Conservation (phyloP, 352 stramenopile species). For the Phytophthora brassicae region DNA sequence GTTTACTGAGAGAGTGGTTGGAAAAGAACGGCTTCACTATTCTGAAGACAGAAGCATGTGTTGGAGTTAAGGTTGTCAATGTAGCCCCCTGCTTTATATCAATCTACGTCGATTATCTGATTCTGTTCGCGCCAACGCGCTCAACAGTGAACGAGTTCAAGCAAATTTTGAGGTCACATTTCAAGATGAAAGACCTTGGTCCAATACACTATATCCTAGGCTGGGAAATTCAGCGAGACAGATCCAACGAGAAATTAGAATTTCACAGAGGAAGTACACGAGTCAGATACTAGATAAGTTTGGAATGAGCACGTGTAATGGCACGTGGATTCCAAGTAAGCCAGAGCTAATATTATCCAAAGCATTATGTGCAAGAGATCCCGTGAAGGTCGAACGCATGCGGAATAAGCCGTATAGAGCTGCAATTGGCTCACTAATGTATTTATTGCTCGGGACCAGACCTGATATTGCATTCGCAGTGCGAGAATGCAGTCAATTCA, state of each 20-base stretch:
- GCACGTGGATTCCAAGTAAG: slow-evolving; percentile 3
- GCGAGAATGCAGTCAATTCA: slow-evolving; percentile 5
- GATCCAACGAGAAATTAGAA: not conserved
- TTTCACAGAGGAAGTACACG: slow-evolving; percentile 13
- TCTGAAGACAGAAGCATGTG: slow-evolving; percentile 9
- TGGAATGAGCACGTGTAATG: slow-evolving; percentile 4
- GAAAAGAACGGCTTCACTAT: slow-evolving; percentile 15
- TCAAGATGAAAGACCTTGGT: slow-evolving; percentile 17
- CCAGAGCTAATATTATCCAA: not conserved
- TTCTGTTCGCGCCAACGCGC: slow-evolving; percentile 1
- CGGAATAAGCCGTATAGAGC: slow-evolving; percentile 14
- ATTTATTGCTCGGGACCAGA: slow-evolving; percentile 12
- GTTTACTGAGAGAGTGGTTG: slow-evolving; percentile 10
- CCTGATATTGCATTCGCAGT: slow-evolving; percentile 18
- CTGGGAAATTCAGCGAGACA: not conserved
- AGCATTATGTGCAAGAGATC: not conserved
- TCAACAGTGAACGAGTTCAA: not conserved
- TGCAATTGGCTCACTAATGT: slow-evolving; percentile 13
- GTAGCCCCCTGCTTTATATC: too few species aligned
- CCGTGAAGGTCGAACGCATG: slow-evolving; percentile 4
- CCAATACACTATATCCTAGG: slow-evolving; percentile 12
- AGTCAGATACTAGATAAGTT: slow-evolving; percentile 11
- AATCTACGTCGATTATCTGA: slow-evolving; percentile 16
- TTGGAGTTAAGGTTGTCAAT: too few species aligned
- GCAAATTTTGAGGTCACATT: not conserved